A percentile compares a stretch with the other conserved stretches of the same genome.
Conservation (phyloP, 202 grass and related monocot species). For the Musa balbisiana region DNA sequence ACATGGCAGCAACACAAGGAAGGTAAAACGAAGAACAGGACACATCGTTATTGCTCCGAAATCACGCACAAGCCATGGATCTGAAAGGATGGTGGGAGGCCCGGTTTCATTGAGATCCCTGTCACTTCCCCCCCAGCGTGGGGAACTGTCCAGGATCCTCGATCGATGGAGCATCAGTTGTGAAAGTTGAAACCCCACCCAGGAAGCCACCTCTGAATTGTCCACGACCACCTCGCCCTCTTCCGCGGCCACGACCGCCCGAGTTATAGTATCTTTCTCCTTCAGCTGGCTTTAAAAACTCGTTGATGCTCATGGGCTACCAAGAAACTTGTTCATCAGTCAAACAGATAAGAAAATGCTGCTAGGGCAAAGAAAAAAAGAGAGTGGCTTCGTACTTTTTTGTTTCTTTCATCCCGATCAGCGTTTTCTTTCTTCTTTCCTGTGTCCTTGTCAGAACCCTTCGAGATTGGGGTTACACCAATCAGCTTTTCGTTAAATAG, state of each 20-base stretch:
- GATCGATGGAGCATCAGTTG: conserved; percentile 42
- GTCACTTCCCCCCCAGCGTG: conserved; percentile 66
- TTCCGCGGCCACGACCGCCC: conserved; percentile 44
- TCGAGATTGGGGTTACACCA: no score
- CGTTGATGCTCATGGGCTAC: conserved; percentile 73
- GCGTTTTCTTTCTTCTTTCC: conserved; percentile 72
- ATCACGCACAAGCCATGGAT: background rate
- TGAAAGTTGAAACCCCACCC: conserved; percentile 26
- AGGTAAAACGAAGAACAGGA: background rate
- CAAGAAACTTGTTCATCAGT: background rate
- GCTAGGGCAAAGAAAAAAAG: background rate
- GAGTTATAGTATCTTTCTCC: conserved; percentile 50
- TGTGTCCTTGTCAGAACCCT: conserved; percentile 77
- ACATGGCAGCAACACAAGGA: background rate
- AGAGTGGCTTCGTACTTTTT: conserved; percentile 38
- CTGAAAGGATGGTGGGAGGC: background rate
- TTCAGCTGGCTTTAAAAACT: conserved; percentile 79
- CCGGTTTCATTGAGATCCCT: background rate
- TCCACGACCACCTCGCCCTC: conserved; percentile 48
- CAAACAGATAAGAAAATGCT: background rate
- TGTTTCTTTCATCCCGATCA: conserved; percentile 74
- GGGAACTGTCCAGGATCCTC: conserved; percentile 70
- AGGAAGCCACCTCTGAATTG: conserved; percentile 41
- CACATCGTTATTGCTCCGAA: background rate
- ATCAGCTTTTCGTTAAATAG: no score